Percentiles rank a stretch among this genome's conserved stretches.
These are phyloP conservation scores for Lyophyllum decastes DNA, from an alignment of 768 basidiomycete species.

Conservation along the genomic window DNA sequence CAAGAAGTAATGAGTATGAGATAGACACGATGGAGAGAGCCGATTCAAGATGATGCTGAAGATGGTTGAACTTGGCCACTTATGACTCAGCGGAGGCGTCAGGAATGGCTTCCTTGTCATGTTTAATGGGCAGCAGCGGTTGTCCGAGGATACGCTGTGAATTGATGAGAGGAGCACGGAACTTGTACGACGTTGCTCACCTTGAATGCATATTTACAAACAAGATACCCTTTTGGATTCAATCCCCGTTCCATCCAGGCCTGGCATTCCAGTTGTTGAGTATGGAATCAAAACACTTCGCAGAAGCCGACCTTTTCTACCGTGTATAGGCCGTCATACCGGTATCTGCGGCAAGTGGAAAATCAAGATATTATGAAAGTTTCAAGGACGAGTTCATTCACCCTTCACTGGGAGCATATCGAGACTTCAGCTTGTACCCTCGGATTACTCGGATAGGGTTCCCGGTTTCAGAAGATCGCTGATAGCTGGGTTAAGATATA, in stretches of 20 bases:
- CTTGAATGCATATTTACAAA: conserved; percentile 87
- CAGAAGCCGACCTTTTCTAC: conserved; percentile 63
- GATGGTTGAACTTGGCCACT: background rate
- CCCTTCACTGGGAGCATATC: conserved; percentile 82
- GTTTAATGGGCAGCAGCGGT: conserved; percentile 44
- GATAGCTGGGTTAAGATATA: background rate
- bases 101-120: background rate
- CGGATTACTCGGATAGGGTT: conserved; percentile 88
- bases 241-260: conserved; percentile 77
- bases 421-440: conserved; percentile 74
- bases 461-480: conserved; percentile 78
- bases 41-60: background rate
- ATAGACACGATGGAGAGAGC: background rate
- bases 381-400: conserved; percentile 24
- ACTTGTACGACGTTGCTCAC: conserved; percentile 35
- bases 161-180: background rate
- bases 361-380: background rate
- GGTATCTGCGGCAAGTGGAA: conserved; percentile 53
- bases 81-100: background rate
- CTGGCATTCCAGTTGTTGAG: conserved; percentile 28
- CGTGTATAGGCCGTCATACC: conserved; percentile 87
- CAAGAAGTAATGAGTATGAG: background rate
- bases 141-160: conserved; percentile 57
- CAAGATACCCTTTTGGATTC: conserved; percentile 66
- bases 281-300: background rate